Evolutionary conservation across 2,329 filamentous ascomycete genomes (phyloP).

Genomic region (Paramyrothecium sp.): DNA sequence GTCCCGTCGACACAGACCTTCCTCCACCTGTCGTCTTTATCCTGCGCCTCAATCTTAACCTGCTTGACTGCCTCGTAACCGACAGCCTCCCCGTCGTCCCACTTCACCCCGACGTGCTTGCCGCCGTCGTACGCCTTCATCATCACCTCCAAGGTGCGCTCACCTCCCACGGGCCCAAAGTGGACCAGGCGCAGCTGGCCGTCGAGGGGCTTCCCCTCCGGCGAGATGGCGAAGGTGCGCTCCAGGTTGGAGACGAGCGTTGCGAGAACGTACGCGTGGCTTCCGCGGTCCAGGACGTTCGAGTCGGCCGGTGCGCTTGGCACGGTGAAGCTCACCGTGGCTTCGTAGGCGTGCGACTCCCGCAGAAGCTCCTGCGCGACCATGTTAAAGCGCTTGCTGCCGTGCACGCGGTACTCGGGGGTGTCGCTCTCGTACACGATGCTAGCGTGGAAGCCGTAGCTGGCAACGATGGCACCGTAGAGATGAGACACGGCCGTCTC

Average conservation of each 20-base stretch:
- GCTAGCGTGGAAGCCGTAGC: slow-evolving; percentile 86
- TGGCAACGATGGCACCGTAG: slow-evolving; percentile 80
- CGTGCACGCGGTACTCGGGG: slow-evolving; percentile 72
- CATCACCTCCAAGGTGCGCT: slow-evolving; percentile 77
- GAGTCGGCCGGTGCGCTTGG: slow-evolving; percentile 9
- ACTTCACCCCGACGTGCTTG: slow-evolving; percentile 50
- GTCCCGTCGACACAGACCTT: slow-evolving; percentile 90
- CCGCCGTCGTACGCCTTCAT: slow-evolving; percentile 58
- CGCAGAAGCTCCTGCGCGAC: slow-evolving; percentile 74
- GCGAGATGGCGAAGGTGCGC: slow-evolving; percentile 78
- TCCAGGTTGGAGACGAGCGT: slow-evolving; percentile 81
- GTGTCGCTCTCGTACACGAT: slow-evolving; percentile 93
- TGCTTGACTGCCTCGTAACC: slow-evolving; percentile 70
- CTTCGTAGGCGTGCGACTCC: slow-evolving; percentile 49
- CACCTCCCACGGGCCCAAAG: slow-evolving; percentile 66
- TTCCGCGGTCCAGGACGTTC: slow-evolving; percentile 29
- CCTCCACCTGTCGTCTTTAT: slow-evolving; percentile 73
- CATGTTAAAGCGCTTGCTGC: slow-evolving; percentile 78
- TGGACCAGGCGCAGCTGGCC: slow-evolving; percentile 69
- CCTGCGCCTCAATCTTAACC: slow-evolving; percentile 63
- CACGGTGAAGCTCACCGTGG: slow-evolving; percentile 34
- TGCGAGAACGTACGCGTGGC: slow-evolving; percentile 75
- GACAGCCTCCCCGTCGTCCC: slow-evolving; percentile 59
- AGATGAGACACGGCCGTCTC: slow-evolving; percentile 38
- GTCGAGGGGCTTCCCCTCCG: slow-evolving; percentile 67